Base-by-base conservation (phyloP, 768 basidiomycete genomes). In the Mycena albidolilacea region DNA sequence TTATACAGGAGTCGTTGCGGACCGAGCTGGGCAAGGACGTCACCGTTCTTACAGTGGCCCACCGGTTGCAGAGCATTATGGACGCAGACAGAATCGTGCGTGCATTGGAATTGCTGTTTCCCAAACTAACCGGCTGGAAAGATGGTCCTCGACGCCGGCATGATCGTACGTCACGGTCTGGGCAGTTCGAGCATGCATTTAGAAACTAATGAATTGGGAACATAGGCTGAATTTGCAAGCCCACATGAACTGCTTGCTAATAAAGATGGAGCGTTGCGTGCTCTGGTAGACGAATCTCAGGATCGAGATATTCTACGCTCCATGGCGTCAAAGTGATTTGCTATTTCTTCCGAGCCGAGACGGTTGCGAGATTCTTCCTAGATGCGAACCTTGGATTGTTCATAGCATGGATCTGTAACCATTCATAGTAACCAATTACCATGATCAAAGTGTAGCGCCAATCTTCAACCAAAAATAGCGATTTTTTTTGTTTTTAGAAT, bases 1-100 rank as follows among this genome's bases (percentile, higher is more conserved):
- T 83, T 21, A 86, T 87, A 64, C 86, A 87, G 75, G 75, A 79
- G 50, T 81, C 84, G 3, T 82, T 87, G 68, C 75, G 85, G n/a
- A 77, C 77, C 14, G 80, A 80, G 62, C 76, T 81, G 35, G 84
- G 84, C 5, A 79, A 79, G 50, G 81, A 80, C 48, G 79, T 76
- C 8, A 87, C 86, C 1, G 79, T 88, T 17, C 76, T 88, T 19
- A 63, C 64, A 15, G 72, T 74, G 38, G 72, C 72, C 10, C 72
- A 74, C 48, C 46, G 72, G 1, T 59, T 81, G 23, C 78, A 75
- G 30, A 80, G 77, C 9, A 76, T 79, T 63, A 80, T 79, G 74
- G 78, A 77, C 52, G 71, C 74, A 15, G 79, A 80, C 54, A 73
- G 74, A 14, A 75, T 79, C 14, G 75, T 79, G 63, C 17, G 78